Evolutionary conservation across 768 basidiomycete species (phyloP), one percentile per base, ranked within the genome.

Genomic region (Punctularia strigosozonata): DNA sequence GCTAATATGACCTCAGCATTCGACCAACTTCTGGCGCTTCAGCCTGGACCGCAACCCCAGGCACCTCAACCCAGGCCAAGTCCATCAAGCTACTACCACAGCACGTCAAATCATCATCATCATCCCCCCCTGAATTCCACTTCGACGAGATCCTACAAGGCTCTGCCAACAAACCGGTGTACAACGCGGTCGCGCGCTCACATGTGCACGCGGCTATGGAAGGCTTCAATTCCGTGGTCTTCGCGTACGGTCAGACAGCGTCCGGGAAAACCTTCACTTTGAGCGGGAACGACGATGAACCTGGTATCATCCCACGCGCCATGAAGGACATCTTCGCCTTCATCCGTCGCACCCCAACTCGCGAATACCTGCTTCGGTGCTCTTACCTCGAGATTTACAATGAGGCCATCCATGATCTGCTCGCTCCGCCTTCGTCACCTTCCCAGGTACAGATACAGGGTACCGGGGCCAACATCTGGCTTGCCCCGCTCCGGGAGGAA

Each of bases 371-470:
- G n/a, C 71, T 99, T 6, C 78, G 92, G 14, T 94, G 91, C 54
- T 88, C 87, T 5, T 98, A 97, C 55, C 77, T 99, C 37, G 95
- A 98, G 53, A 91, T 99, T 34, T 99, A 98, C 66, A 99, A 98
- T 59, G 89, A 94, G 54, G 69, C 73, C 1, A 80, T 92, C 35
- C 72, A 85, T 46, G 89, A 94, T 50, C 63, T 99, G 1, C 76
- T 99, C 8, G 80, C 85, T 1, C 80, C 85, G 0, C 75, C 80
- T 4, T 63, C 68, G 1, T 58, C 65, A 10, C 60, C 63, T n/a
- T 54, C 60, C 13, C 55, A 62, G 0, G 82, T 87, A 1, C 77
- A 84, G 48, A 73, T 88, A 10, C 76, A 86, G 44, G 80, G 89
- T 38, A 72, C 73, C 13, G 66, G 45, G 52, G 70, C 35, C 68